These are phyloP conservation scores for Eucalyptus curtisii DNA, from an alignment of 345 rosid genomes.

Conservation along the genomic window DNA sequence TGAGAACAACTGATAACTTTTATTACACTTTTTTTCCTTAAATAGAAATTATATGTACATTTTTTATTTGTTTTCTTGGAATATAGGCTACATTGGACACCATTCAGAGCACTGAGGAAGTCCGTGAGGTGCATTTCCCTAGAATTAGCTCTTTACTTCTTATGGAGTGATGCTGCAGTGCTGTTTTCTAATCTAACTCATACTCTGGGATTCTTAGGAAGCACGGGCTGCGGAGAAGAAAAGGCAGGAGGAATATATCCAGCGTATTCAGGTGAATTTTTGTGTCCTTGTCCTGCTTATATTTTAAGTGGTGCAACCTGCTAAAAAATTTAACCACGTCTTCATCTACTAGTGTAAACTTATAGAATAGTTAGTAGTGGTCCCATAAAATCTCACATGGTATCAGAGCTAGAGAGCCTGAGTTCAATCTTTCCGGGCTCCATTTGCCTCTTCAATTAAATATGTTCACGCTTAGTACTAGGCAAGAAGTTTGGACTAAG, in stretches of 20 bases:
- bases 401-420: too few species aligned
- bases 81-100: constrained; percentile 86
- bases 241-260: constrained; percentile 66
- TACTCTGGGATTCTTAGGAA: constrained; percentile 29
- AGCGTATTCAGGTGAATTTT: constrained; percentile 57
- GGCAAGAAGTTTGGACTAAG: too few species aligned
- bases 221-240: constrained; percentile 75
- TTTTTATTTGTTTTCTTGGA: constrained; percentile 1
- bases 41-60: not conserved
- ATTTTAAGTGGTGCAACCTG: not conserved
- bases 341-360: too few species aligned
- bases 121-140: constrained; percentile 52
- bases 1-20: not conserved
- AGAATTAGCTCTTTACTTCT: not conserved
- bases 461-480: too few species aligned
- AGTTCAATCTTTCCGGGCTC: too few species aligned
- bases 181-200: not conserved
- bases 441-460: too few species aligned
- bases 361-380: too few species aligned
- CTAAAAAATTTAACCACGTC: too few species aligned
- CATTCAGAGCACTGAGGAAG: constrained; percentile 76
- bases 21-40: not conserved
- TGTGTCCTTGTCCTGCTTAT: not conserved
- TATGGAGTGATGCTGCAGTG: not conserved
- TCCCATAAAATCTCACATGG: too few species aligned